Base-by-base conservation (phyloP, 331 rosid genomes). In the Dryas integrifolia region DNA sequence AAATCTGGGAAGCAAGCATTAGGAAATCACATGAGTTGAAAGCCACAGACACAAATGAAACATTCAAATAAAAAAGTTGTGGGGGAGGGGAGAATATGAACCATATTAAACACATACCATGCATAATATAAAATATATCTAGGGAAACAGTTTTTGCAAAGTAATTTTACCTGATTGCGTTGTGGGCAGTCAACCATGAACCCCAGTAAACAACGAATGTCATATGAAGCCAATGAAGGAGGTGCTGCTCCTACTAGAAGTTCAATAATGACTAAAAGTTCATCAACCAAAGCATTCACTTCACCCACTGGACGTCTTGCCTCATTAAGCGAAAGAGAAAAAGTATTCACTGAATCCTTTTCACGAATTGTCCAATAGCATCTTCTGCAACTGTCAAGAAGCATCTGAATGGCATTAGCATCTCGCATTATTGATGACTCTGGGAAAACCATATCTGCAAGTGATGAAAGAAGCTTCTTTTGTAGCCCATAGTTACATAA, bases 351-450 rank as follows among this genome's bases (percentile, higher is more conserved):
- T 0, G 98, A 89, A 82, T 87, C 98, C 69, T 82, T 87, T 80
- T 95, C 98, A 41, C 72, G 85, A 84, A 91, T 81, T 50, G 86
- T 88, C 98, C 98, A 95, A 74, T 91, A 95, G 85, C 98, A 91
- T 82, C 85, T 92, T 88, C 98, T 85, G 77, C 97, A 91, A 47
- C 98, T 91, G 77, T 95, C 98, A 50, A 95, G 92, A 86, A 95
- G 98, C 93, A 88, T 84, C 72, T 95, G 98, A 80, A 95, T 89
- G 80, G 97, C 96, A 87, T 91, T 95, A 77, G 98, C 98, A 72
- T 91, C 96, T 61, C 96, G 92, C 97, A 95, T 95, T 57, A 91
- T 92, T 45, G 84, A 78, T 8, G 89, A 85, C 83, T 95, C 92
- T 13, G 97, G 88, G 83, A 95, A 92, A 74, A 95, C 97, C 96